Evolutionary conservation across 495 filamentous ascomycete genomes (phyloP).

Genomic region (Glarea lozoyensis): DNA sequence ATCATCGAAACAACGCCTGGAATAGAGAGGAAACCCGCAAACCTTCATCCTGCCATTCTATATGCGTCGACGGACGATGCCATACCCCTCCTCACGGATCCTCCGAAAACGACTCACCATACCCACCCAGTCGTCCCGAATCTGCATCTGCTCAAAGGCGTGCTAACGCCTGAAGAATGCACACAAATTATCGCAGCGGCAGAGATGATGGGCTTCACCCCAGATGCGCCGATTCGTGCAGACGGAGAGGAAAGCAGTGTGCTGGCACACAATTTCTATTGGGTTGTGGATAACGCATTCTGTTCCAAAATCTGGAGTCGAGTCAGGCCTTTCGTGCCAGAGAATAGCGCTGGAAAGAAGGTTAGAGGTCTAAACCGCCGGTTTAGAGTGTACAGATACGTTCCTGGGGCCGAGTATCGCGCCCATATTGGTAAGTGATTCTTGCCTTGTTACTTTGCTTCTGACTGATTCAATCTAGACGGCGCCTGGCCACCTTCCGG

Average conservation of each 20-base stretch:
- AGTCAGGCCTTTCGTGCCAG: conserved; percentile 29
- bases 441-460: neutral
- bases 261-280: conserved; percentile 44
- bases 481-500: conserved; percentile 40
- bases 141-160: conserved; percentile 28
- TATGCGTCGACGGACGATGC: conserved; percentile 28
- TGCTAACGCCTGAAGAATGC: conserved; percentile 32
- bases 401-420: conserved; percentile 40
- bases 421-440: conserved; percentile 24
- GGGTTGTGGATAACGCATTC: conserved; percentile 35
- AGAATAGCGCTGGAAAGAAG: conserved; percentile 25
- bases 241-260: conserved; percentile 34
- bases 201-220: conserved; percentile 34
- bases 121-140: conserved; percentile 32
- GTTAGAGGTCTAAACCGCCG: conserved; percentile 36
- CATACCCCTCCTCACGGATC: conserved; percentile 23
- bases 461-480: conserved; percentile 23
- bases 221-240: conserved; percentile 35
- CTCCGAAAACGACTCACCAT: conserved; percentile 23
- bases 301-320: conserved; percentile 33
- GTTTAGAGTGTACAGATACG: conserved; percentile 40
- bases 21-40: conserved; percentile 35
- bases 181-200: conserved; percentile 35
- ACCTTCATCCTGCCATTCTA: conserved; percentile 36
- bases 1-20: conserved; percentile 36